Conservation (phyloP, 73 alveolate genomes). For the Halteria grandinella region DNA sequence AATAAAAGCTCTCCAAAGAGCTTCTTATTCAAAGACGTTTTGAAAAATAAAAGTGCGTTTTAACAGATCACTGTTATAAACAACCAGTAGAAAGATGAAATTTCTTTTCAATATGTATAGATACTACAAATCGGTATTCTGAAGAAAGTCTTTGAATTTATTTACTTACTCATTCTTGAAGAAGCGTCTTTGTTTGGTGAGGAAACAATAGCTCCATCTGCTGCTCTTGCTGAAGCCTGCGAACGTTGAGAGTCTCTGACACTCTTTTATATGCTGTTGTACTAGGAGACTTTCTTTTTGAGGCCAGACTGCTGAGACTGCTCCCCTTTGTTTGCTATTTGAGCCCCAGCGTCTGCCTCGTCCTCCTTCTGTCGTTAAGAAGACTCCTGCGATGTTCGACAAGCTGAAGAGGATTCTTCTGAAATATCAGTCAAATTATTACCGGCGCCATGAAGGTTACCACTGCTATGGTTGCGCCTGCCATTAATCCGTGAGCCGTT, state of each 20-base stretch:
- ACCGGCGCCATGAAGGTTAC: neutral
- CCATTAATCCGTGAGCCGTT: too few species aligned
- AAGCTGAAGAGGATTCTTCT: slow-evolving; percentile 17
- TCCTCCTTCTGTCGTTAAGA: too few species aligned
- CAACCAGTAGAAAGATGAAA: too few species aligned
- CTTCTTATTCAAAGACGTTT: too few species aligned
- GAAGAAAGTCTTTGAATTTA: too few species aligned
- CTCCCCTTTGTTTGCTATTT: neutral
- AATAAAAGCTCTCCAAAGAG: too few species aligned
- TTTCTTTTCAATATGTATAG: too few species aligned
- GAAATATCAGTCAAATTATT: slow-evolving; percentile 2
- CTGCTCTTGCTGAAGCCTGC: neutral
- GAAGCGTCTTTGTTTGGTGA: too few species aligned
- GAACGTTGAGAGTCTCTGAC: neutral
- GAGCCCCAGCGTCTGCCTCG: neutral
- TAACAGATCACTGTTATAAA: too few species aligned
- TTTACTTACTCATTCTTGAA: too few species aligned
- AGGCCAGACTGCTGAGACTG: neutral
- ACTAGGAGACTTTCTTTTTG: neutral
- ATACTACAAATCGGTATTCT: too few species aligned
- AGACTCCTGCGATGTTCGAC: neutral
- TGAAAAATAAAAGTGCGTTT: too few species aligned
- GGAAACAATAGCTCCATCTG: slow-evolving; percentile 6
- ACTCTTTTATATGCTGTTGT: neutral
- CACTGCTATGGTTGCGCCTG: neutral